Base-by-base conservation (phyloP, 208 protist species). In the Wallacemonas sp. region DNA sequence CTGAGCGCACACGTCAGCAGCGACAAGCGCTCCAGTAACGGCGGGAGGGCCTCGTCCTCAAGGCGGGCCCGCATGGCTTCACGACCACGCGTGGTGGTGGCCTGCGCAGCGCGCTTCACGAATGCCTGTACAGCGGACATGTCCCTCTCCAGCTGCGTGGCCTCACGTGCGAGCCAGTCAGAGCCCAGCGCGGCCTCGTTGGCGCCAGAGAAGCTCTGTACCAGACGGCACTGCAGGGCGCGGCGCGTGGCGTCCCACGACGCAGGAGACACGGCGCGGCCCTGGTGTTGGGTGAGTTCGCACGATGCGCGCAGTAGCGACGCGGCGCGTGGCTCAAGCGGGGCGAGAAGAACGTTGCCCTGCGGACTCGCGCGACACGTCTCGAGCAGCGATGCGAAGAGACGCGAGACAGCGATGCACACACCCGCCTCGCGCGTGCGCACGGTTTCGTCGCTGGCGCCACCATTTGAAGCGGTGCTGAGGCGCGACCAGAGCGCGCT, bases 1-100 rank as follows among this genome's bases (percentile, higher is more conserved):
- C 76, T 41, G 9, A 81, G 26, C 1, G 80, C 61, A 58, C 81
- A 87, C 16, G 48, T 74, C n/a, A 87, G 58, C 36, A 78, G 54
- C 5, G 84, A 87, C 21, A 88, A 64, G 46, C 72, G 23, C 1
- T 80, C 66, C 19, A 78, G 41, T 11, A 80, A 78, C 1, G 46
- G 26, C 44, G 82, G 74, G 47, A 81, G 46, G 24, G 76, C 77
- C 11, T 72, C 36, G 17, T 16, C 26, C 52, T 33, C 30, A 16
- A 58, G 52, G 16, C 52, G 52, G 17, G 14, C 32, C 11, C 23
- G 52, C 24, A 83, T 34, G 6, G 39, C 54, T 4, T 65, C 21
- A 65, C 32, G 52, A 6, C 52, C 52, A 2, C 38, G 52, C 19
- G 30, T 9, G 5, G 30, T 58, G 12, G 32, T 5, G n/a, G 30